These are phyloP conservation scores for Ochetophila trinervis DNA, from an alignment of 306 rosid species.

Conservation along the genomic window DNA sequence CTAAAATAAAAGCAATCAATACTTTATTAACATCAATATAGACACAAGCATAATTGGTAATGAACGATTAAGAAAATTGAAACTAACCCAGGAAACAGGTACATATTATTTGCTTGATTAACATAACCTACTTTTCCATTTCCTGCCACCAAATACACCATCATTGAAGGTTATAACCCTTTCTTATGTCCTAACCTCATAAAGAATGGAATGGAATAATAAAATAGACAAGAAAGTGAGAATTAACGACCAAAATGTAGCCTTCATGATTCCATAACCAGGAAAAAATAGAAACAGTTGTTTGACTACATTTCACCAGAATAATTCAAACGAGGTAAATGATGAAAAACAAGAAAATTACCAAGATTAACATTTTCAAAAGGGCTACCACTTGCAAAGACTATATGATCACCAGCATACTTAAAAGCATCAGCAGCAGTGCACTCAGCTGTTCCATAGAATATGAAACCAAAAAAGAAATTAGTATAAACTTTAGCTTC, in stretches of 20 bases:
- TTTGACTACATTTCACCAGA: slow-evolving; percentile 11
- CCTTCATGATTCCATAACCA: slow-evolving; percentile 13
- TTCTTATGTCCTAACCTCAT: too few relatives aligned
- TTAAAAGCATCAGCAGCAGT: slow-evolving; percentile 88
- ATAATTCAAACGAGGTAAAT: slow-evolving; percentile 23
- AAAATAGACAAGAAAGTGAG: slow-evolving; percentile 10
- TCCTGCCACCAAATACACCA: slow-evolving; percentile 45
- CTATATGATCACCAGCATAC: slow-evolving; percentile 86
- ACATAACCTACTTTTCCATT: slow-evolving; percentile 87
- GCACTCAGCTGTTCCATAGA: slow-evolving; percentile 79
- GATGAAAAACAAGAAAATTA: slow-evolving; percentile 33
- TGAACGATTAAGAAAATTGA: slow-evolving; percentile 14
- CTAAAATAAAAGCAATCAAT: slow-evolving; percentile 45
- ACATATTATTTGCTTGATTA: slow-evolving; percentile 99
- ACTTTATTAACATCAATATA: slow-evolving; percentile 11
- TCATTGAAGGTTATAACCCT: slow-evolving; percentile 9
- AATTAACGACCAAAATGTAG: slow-evolving; percentile 22
- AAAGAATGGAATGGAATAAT: background rate
- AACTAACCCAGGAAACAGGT: slow-evolving; percentile 91
- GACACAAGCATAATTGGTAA: slow-evolving; percentile 5
- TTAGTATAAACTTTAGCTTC: slow-evolving; percentile 11
- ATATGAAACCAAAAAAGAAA: slow-evolving; percentile 12
- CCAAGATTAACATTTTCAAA: slow-evolving; percentile 82
- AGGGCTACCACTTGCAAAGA: slow-evolving; percentile 98
- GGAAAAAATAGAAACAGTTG: slow-evolving; percentile 12